Base-by-base conservation (phyloP, 2,329 filamentous ascomycete species). In the Mycogone perniciosa region DNA sequence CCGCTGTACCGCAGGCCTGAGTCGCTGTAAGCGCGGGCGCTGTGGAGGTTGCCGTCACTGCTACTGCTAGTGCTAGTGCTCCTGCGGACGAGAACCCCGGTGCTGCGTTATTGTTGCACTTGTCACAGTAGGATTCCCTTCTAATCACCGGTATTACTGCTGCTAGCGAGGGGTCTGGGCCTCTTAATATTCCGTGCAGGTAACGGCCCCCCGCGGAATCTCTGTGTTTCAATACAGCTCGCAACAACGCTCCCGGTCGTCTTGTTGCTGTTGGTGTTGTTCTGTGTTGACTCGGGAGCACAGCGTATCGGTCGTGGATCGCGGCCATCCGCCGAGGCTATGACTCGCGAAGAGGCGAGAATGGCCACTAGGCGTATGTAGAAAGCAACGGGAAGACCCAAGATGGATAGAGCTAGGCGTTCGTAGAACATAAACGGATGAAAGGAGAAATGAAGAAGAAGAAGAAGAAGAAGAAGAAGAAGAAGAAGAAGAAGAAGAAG, bases 161-260 rank as follows among this genome's bases (percentile, higher is more conserved):
- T 20, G 20, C 20, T 20, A 20, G 20, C 20, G 20, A 20, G 20
- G 13, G 37, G 37, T n/a, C 37, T 11, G 37, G 13, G 10, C 7
- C 9, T 11, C 37, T 39, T 11, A 20, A 20, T 20, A 3, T 20
- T 20, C 20, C 20, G 20, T 13, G 4, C 30, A n/a, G 6, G 20
- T 29, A 31, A 10, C 44, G 46, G 42, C 41, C 35, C 31, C 37
- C 51, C 31, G 42, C 51, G 43, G 38, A 50, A 50, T 53, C 51
- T 53, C 13, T 42, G 47, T 53, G 51, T 46, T 42, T 53, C 35
- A 53, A 41, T 33, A 53, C 51, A 35, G 51, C 31, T 53, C 46
- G 46, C 20, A 53, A 41, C 46, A 53, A 47, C 37, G 51, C 51
- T 50, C 51, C 51, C 51, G 51, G 51, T 39, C 51, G 51, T 45